Base-by-base conservation (phyloP, 768 basidiomycete genomes). In the Suillus spraguei region DNA sequence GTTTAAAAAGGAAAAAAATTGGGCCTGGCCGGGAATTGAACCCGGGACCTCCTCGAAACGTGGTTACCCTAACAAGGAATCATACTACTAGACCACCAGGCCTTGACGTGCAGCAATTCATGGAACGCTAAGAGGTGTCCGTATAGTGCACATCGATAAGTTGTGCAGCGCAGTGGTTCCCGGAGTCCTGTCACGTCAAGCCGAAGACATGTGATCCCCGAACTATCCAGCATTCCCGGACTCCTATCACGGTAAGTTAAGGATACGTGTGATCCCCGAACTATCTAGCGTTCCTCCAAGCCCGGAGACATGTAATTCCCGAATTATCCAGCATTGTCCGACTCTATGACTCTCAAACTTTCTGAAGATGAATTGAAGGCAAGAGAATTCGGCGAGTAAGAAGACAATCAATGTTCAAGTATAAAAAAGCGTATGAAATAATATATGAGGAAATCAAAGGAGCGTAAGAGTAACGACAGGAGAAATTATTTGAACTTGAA, bases 11-110 rank as follows among this genome's bases (percentile, higher is more conserved):
- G 16, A 17, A 63, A 65, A 64, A 46, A 1, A 22, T 20, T n/a
- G 83, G 85, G 84, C 86, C 85, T 85, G 80, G 83, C 85, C 82
- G 86, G 85, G 87, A 87, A 87, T 88, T 87, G 87, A 88, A 88
- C 87, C 86, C 86, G 82, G 86, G 85, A 87, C 88, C 87, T 87
- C 86, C 85, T 87, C 86, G 84, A 88, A 55, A 41, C 28, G 53
- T 32, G 50, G 60, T 49, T 13, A 62, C 76, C 75, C 76, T 77
- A 77, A 77, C 71, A 76, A 75, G 72, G 76, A 76, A 76, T 77
- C 76, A 77, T 77, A 77, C 76, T 74, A 75, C 76, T 76, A 78
- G 76, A 77, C 76, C 76, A 77, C 71, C 76, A 76, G 75, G 76
- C 76, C 75, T 42, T 60, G 36, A 35, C 33, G 52, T 3, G n/a